phyloP scores from a whole-genome alignment of 768 basidiomycete genomes.

The Lentinula boryana region DNA sequence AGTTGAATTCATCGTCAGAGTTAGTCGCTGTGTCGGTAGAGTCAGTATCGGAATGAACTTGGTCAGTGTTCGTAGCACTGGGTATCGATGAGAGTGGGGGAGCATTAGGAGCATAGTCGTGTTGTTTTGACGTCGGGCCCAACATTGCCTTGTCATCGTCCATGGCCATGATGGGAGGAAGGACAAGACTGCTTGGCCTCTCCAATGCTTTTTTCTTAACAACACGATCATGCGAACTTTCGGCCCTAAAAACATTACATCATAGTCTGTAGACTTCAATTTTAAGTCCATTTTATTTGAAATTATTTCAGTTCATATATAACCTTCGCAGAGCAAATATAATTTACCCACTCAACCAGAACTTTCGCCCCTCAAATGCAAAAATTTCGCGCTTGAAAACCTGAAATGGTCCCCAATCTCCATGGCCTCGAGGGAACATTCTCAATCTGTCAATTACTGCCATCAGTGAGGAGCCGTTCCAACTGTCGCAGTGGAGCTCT shows the following conservation, averaged over 20 bases:
- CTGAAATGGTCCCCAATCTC: not conserved
- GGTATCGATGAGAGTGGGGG: conserved; percentile 10
- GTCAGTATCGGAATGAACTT: conserved; percentile 28
- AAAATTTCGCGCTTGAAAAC: not conserved
- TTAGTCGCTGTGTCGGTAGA: conserved; percentile 49
- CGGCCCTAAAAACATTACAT: not conserved
- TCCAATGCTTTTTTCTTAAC: not conserved
- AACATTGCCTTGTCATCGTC: not conserved
- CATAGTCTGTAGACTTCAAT: not conserved
- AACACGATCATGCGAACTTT: not conserved
- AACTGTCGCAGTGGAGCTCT: not conserved
- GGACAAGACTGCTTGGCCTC: not conserved
- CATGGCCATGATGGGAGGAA: not conserved
- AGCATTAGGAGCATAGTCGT: conserved; percentile 17
- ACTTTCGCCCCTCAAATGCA: too few species aligned
- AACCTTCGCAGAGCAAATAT: too few species aligned
- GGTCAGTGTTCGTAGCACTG: conserved; percentile 18
- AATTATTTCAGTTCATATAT: too few species aligned
- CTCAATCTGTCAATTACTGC: not conserved
- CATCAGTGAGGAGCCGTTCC: not conserved
- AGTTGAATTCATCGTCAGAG: conserved; percentile 67
- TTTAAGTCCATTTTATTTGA: too few species aligned
- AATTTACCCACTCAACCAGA: too few species aligned
- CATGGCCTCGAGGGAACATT: not conserved
- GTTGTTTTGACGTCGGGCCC: conserved; percentile 12